Conservation (phyloP, 441 rosid genomes). For the Mallotus repandus region DNA sequence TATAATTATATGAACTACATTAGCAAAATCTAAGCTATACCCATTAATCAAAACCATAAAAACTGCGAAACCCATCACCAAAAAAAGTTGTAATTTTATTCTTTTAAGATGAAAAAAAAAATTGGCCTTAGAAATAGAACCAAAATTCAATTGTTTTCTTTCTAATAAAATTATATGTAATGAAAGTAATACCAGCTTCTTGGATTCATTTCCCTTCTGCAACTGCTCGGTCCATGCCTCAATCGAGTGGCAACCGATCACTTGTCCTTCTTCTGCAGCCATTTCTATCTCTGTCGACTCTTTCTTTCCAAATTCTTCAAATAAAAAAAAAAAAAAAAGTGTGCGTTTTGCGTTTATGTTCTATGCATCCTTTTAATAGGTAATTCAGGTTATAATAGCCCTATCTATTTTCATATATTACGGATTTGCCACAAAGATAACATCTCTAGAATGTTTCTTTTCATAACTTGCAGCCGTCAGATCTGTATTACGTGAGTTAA, state of each 20-base stretch:
- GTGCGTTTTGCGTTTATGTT: not conserved
- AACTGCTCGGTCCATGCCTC: conserved; percentile 70
- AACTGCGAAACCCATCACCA: not conserved
- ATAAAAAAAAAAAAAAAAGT: not conserved
- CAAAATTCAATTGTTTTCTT: not conserved
- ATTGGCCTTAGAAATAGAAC: not conserved
- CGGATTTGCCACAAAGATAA: conserved; percentile 20
- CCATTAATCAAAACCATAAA: conserved; percentile 9
- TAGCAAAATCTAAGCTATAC: not conserved
- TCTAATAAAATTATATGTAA: not conserved
- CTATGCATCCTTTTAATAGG: not conserved
- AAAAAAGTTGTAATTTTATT: too few species aligned
- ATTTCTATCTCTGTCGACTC: conserved; percentile 29
- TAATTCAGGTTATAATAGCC: not conserved
- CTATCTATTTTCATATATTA: conserved; percentile 4
- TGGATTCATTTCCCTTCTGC: conserved; percentile 55
- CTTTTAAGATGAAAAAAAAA: not conserved
- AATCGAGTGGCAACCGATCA: conserved; percentile 63
- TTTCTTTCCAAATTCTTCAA: not conserved
- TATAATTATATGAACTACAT: too few species aligned
- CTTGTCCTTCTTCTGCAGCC: conserved; percentile 82
- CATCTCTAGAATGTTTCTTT: not conserved
- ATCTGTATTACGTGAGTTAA: too few species aligned
- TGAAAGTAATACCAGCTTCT: conserved; percentile 51
- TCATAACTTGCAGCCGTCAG: too few species aligned